Evolutionary conservation across 805 yeast genomes (phyloP), one percentile per base, ranked within the genome.

Genomic region (Candida nemodendra): DNA sequence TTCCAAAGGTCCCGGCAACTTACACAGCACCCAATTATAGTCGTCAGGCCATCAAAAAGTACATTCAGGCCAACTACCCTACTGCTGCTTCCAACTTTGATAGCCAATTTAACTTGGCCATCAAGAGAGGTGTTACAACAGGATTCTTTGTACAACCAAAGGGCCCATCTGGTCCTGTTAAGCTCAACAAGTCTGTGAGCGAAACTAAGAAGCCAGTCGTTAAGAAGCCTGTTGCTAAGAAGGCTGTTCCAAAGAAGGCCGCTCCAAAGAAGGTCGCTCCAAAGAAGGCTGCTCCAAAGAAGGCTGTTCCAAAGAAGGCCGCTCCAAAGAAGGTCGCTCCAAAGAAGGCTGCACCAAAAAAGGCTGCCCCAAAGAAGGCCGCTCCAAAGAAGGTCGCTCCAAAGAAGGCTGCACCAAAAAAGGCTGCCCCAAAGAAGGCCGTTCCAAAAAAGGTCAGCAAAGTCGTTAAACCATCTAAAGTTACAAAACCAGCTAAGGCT

Each of bases 21-120:
- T n/a, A n/a, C n/a, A n/a, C n/a, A n/a, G n/a, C n/a, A 21, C 28
- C 32, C 17, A 30, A 30, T 12, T 29, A 15, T 38, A 76, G 89
- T 53, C 90, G 96, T 63, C 91, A 84, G 62, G 91, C 93, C 9
- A 71, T 89, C 57, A 89, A 88, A 74, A 87, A 87, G 65, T 85
- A 78, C 64, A 79, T 88, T 48, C 79, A 74, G 64, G 65, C 80
- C 58, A 74, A 78, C 66, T 73, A 67, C 67, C 69, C 79, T 49
- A 66, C 77, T 50, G 71, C 72, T 32, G 69, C 84, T n/a, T 39
- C 73, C 36, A 81, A 72, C 61, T 87, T 87, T 57, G 95, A 86
- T 60, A 64, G 80, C 33, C 76, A 79, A 55, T 84, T 88, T 72
- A 87, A 87, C 58, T 50, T 72, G 34, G 93, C 95, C 18, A 69